These are phyloP conservation scores for Hyparrhenia diplandra DNA, from an alignment of 176 grass and related monocot genomes.

Conservation along the genomic window DNA sequence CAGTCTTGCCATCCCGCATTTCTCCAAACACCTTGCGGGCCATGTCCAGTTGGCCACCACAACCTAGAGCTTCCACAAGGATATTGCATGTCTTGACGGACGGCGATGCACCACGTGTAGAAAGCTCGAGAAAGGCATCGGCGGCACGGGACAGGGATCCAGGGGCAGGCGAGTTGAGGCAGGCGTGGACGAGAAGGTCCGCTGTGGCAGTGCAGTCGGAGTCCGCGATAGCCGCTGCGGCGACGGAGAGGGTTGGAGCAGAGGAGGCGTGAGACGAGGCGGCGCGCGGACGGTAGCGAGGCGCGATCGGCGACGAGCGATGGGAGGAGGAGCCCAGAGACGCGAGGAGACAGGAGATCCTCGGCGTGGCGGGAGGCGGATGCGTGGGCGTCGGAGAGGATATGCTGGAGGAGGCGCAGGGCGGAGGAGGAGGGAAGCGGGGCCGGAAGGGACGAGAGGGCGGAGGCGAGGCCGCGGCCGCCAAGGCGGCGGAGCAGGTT, in stretches of 20 bases:
- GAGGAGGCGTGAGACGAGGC: slow-evolving; percentile 36
- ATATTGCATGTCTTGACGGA: slow-evolving; percentile 57
- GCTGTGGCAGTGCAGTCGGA: slow-evolving; percentile 24
- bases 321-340: slow-evolving; percentile 55
- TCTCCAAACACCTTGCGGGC: slow-evolving; percentile 50
- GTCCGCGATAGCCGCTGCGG: slow-evolving; percentile 34
- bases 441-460: slow-evolving; percentile 33
- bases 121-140: slow-evolving; percentile 48
- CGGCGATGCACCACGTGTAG: slow-evolving; percentile 40
- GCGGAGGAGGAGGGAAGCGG: slow-evolving; percentile 23
- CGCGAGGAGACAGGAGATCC: slow-evolving; percentile 42
- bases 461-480: slow-evolving; percentile 23
- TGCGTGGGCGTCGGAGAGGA: slow-evolving; percentile 21
- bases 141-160: slow-evolving; percentile 24
- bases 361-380: slow-evolving; percentile 9
- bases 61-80: slow-evolving; percentile 28
- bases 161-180: slow-evolving; percentile 32
- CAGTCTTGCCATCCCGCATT: slow-evolving; percentile 42
- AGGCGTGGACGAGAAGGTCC: slow-evolving; percentile 52
- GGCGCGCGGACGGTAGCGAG: slow-evolving; percentile 37
- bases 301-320: slow-evolving; percentile 45
- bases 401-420: slow-evolving; percentile 31
- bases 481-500: slow-evolving; percentile 40
- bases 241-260: slow-evolving; percentile 23
- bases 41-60: slow-evolving; percentile 22